Evolutionary conservation across 106 monocot genomes (phyloP), one percentile per base, ranked within the genome.

Genomic region (Allium cepa): DNA sequence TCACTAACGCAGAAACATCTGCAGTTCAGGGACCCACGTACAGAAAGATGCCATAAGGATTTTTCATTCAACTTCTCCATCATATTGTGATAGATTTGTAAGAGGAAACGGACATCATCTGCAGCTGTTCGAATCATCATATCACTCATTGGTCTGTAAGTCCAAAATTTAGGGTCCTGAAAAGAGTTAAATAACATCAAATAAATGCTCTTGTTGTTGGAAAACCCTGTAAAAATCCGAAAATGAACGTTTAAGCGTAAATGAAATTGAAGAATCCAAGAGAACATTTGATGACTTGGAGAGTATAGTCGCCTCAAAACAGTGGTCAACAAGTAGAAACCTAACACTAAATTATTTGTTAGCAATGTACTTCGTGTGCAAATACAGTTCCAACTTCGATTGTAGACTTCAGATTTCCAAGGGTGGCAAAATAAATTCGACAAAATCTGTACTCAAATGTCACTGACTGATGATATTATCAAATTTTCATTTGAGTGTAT

Each of bases 31-130:
- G 77, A 85, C 49, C 97, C 86, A 53, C 97, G 82, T 53, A 87
- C 73, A 67, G 82, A 67, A 47, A 92, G 80, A 58, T 81, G 92
- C 88, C 88, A 97, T 63, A 87, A 66, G 9, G 86, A 86, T 80
- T 71, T 78, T 49, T 81, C 69, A 67, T 64, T 82, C 71, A 97
- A 77, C 69, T 79, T 97, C 60, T 82, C 80, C 76, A 92, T 89
- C 88, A 97, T 87, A 77, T 86, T 89, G 27, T 84, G 66, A 70
- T 92, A 87, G 50, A 97, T 87, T 67, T 77, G 73, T 7, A 92
- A 79, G 15, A 92, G 84, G 82, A 92, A 97, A 52, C 92, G 88
- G 17, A 97, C 92, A 79, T 97, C 97, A 78, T 88, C 92, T 61
- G 87, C 72, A 73, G 97, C 92, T 53, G 88, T 67, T 48, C 84